phyloP scores from a whole-genome alignment of 768 basidiomycete species.

The Pisolithus orientalis region DNA sequence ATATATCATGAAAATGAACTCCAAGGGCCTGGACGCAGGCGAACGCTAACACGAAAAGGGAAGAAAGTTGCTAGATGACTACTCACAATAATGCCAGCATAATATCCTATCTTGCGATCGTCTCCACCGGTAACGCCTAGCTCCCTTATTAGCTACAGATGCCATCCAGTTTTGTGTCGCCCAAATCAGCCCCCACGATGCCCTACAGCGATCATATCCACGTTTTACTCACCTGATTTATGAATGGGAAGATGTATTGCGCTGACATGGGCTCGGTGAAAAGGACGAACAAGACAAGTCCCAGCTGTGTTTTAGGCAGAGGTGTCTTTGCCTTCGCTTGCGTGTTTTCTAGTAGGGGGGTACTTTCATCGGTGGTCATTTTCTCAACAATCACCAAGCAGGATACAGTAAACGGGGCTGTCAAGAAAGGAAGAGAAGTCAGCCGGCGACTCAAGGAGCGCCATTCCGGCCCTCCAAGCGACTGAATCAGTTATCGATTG shows the following conservation, averaged over 20 bases:
- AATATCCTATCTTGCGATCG: constrained; percentile 59
- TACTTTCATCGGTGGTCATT: constrained; percentile 34
- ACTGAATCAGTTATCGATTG: too few species aligned
- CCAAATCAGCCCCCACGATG: not conserved
- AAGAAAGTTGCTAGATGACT: too few species aligned
- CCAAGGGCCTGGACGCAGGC: not conserved
- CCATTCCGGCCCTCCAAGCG: too few species aligned
- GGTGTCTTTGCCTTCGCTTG: constrained; percentile 28
- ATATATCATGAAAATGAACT: not conserved
- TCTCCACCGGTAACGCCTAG: constrained; percentile 62
- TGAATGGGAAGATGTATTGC: constrained; percentile 59
- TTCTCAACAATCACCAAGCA: too few species aligned
- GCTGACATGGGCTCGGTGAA: constrained; percentile 51
- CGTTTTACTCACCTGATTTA: constrained; percentile 41
- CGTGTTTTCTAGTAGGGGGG: constrained; percentile 33
- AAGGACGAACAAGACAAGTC: constrained; percentile 42
- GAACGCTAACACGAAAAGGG: too few species aligned
- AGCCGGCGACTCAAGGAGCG: too few species aligned
- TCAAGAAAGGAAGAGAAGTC: too few species aligned
- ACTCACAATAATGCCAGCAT: constrained; percentile 54
- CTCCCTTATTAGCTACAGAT: constrained; percentile 49
- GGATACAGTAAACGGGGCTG: too few species aligned
- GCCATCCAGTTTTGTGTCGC: not conserved
- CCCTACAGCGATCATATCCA: not conserved
- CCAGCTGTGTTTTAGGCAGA: constrained; percentile 46